Percentiles rank a stretch among this genome's conserved stretches.
These are phyloP conservation scores for Pneumocystis murina DNA, from an alignment of 1,139 yeast genomes.

Conservation along the genomic window DNA sequence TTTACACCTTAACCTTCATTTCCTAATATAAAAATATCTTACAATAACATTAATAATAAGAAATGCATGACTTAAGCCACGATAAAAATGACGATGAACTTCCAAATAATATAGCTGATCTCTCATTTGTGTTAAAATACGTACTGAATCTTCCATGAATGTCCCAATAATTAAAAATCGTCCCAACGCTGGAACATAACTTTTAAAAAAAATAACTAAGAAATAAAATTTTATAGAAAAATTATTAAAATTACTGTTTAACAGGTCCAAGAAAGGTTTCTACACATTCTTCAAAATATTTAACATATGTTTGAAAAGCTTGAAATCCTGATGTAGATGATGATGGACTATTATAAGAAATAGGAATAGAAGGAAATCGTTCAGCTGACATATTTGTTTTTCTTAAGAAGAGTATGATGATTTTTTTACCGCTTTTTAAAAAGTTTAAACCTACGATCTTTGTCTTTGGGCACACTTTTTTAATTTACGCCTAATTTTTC, in stretches of 20 bases:
- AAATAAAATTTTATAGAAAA: not conserved
- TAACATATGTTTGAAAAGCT: too few species aligned
- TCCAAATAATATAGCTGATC: slow-evolving; percentile 80
- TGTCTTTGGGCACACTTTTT: too few species aligned
- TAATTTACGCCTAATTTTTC: too few species aligned
- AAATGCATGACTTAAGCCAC: slow-evolving; percentile 59
- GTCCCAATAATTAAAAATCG: slow-evolving; percentile 87
- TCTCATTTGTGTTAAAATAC: slow-evolving; percentile 78
- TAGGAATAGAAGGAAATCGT: too few species aligned
- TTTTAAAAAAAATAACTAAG: slow-evolving; percentile 17
- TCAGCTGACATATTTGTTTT: too few species aligned
- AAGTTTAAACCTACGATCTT: too few species aligned
- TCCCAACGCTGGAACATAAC: slow-evolving; percentile 58
- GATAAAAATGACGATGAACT: slow-evolving; percentile 66
- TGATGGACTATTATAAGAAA: too few species aligned
- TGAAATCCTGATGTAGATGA: too few species aligned
- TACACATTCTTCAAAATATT: not conserved
- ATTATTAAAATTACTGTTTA: not conserved
- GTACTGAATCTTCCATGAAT: slow-evolving; percentile 74
- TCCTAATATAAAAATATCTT: not conserved
- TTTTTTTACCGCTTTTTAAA: too few species aligned
- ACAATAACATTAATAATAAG: slow-evolving; percentile 47
- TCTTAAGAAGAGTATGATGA: too few species aligned
- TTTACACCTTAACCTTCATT: not conserved
- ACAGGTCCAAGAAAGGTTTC: not conserved